Conservation (phyloP, 345 rosid species). For the Clausena lansium region DNA sequence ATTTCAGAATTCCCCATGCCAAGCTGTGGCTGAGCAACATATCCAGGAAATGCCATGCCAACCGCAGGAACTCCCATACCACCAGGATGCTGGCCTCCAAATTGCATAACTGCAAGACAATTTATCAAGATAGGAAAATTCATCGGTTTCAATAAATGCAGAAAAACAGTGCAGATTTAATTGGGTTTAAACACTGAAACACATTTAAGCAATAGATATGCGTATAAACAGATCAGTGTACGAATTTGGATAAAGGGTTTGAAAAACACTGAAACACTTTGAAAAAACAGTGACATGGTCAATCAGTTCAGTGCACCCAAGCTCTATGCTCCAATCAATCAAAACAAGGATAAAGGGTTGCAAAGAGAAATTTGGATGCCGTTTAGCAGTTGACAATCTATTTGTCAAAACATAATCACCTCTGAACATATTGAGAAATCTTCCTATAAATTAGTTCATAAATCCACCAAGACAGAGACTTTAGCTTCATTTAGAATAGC, state of each 20-base stretch:
- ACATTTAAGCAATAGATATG: neutral
- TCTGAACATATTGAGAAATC: neutral
- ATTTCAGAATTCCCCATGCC: conserved; percentile 89
- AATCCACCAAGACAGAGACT: neutral
- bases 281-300: neutral
- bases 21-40: conserved; percentile 75
- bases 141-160: conserved; percentile 2
- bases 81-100: conserved; percentile 88
- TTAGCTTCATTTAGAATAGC: neutral
- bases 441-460: neutral
- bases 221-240: neutral
- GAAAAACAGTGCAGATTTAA: neutral
- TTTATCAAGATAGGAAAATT: neutral
- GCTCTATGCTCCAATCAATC: neutral
- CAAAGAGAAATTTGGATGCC: neutral
- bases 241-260: no score
- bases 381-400: neutral
- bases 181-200: neutral
- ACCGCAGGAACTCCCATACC: conserved; percentile 83
- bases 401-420: neutral
- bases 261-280: no score
- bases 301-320: neutral
- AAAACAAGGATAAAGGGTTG: neutral
- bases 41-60: conserved; percentile 97
- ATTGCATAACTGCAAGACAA: conserved; percentile 73